Evolutionary conservation across 371 early-diverging fungal genomes (phyloP).

Genomic region (Blakeslea trispora): DNA sequence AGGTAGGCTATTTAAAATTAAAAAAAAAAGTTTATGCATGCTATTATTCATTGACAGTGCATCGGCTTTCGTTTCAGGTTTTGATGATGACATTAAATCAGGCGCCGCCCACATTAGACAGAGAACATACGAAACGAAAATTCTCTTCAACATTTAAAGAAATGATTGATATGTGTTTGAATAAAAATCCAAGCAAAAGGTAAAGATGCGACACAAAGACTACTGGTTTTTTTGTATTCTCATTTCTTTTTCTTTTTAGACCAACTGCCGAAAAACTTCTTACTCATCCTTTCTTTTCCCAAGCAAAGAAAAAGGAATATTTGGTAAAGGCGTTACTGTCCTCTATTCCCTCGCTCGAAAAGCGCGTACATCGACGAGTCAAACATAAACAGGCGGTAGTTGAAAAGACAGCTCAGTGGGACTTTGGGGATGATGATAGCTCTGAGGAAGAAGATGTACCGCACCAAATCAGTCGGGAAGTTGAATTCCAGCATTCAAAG

Average conservation of each 20-base stretch:
- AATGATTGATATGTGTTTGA: constrained; percentile 82
- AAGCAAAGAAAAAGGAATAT: constrained; percentile 73
- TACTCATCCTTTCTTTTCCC: constrained; percentile 79
- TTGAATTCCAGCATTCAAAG: too few species aligned
- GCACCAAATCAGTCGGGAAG: too few species aligned
- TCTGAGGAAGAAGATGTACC: too few species aligned
- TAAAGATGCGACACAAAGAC: constrained; percentile 78
- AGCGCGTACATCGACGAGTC: constrained; percentile 48
- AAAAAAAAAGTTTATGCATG: constrained; percentile 76
- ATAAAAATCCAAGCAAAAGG: constrained; percentile 81
- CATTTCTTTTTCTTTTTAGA: constrained; percentile 82
- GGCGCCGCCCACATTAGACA: constrained; percentile 84
- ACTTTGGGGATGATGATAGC: constrained; percentile 37
- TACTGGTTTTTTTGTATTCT: constrained; percentile 72
- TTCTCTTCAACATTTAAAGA: constrained; percentile 81
- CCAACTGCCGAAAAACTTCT: constrained; percentile 80
- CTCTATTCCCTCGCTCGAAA: constrained; percentile 70
- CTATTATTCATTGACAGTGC: constrained; percentile 66
- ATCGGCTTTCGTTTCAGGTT: too few species aligned
- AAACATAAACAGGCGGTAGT: constrained; percentile 28
- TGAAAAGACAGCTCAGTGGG: constrained; percentile 46
- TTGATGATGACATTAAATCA: constrained; percentile 86
- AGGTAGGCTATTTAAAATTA: constrained; percentile 84
- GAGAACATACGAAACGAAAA: constrained; percentile 72
- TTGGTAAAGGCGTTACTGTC: constrained; percentile 59